Evolutionary conservation across 2,329 filamentous ascomycete genomes (phyloP).

Genomic region (Nothophoma quercina): DNA sequence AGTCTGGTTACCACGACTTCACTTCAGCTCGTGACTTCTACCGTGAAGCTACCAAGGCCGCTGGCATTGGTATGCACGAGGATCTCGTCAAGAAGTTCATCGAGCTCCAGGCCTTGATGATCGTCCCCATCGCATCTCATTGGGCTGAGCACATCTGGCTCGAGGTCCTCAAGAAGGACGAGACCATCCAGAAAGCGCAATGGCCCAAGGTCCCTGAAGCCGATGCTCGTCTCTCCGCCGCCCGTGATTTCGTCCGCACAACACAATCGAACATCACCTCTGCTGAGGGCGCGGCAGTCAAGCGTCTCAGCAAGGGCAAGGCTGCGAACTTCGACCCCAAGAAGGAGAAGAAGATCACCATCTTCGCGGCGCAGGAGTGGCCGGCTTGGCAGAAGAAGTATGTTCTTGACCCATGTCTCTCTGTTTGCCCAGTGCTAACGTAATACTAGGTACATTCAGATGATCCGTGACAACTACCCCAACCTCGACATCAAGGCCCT

Average conservation of each 20-base stretch:
- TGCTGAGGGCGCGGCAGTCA: constrained; percentile 81
- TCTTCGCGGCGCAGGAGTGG: constrained; percentile 81
- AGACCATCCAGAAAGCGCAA: constrained; percentile 78
- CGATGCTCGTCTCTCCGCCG: constrained; percentile 74
- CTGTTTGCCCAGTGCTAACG: background rate
- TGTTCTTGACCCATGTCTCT: constrained; percentile 54
- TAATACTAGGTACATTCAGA: constrained; percentile 39
- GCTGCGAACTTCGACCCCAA: constrained; percentile 83
- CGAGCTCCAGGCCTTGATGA: constrained; percentile 82
- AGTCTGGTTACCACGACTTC: constrained; percentile 84
- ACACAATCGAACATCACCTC: constrained; percentile 82
- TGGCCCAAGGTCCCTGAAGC: constrained; percentile 75
- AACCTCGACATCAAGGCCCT: constrained; percentile 81
- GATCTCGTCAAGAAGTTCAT: constrained; percentile 82
- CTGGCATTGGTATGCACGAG: constrained; percentile 85
- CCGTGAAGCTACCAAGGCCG: constrained; percentile 79
- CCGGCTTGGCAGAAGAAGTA: constrained; percentile 93
- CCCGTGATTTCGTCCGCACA: constrained; percentile 79
- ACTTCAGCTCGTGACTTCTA: constrained; percentile 88
- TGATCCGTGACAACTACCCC: constrained; percentile 39
- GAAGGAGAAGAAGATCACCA: constrained; percentile 88
- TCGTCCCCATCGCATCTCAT: constrained; percentile 87
- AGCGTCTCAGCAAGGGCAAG: constrained; percentile 95
- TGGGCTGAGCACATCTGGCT: constrained; percentile 95
- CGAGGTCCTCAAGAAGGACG: constrained; percentile 80